phyloP scores from a whole-genome alignment of 768 basidiomycete genomes.

The Tylopilus sp. region DNA sequence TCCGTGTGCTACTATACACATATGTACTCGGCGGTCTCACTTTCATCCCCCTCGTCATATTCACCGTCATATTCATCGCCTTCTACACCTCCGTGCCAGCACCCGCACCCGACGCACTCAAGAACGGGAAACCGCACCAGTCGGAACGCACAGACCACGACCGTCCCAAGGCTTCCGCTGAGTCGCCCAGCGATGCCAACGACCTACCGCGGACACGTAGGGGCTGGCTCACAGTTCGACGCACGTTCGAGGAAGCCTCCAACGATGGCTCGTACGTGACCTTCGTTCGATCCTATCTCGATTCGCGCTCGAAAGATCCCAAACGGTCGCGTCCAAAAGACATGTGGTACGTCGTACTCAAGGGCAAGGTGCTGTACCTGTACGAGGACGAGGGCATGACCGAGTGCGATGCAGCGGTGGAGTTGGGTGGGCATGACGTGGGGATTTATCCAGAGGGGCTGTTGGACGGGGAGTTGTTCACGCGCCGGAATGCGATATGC shows the following conservation, averaged over 20 bases:
- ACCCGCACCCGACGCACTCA: constrained; percentile 45
- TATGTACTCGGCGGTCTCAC: constrained; percentile 91
- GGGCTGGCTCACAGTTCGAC: constrained; percentile 81
- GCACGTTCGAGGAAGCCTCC: constrained; percentile 66
- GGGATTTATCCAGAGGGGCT: constrained; percentile 70
- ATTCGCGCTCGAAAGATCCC: constrained; percentile 81
- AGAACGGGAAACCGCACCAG: constrained; percentile 35
- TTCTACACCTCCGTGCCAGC: constrained; percentile 88
- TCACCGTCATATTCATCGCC: constrained; percentile 53
- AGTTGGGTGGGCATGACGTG: constrained; percentile 77
- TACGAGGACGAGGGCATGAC: constrained; percentile 91
- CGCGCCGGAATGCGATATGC: constrained; percentile 86
- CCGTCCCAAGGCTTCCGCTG: constrained; percentile 20
- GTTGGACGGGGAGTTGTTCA: constrained; percentile 85
- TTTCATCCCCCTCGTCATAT: constrained; percentile 75
- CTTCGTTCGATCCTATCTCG: constrained; percentile 76
- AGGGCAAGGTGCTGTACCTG: constrained; percentile 86
- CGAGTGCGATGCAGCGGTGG: constrained; percentile 89
- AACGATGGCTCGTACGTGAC: constrained; percentile 71
- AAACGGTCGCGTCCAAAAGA: constrained; percentile 84
- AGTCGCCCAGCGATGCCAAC: constrained; percentile 34
- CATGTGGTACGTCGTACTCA: constrained; percentile 89
- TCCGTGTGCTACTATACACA: constrained; percentile 72
- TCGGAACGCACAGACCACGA: constrained; percentile 21
- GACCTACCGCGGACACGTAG: constrained; percentile 66